phyloP scores from a whole-genome alignment of 2,329 filamentous ascomycete species.

The Stromatinia cepivora region DNA sequence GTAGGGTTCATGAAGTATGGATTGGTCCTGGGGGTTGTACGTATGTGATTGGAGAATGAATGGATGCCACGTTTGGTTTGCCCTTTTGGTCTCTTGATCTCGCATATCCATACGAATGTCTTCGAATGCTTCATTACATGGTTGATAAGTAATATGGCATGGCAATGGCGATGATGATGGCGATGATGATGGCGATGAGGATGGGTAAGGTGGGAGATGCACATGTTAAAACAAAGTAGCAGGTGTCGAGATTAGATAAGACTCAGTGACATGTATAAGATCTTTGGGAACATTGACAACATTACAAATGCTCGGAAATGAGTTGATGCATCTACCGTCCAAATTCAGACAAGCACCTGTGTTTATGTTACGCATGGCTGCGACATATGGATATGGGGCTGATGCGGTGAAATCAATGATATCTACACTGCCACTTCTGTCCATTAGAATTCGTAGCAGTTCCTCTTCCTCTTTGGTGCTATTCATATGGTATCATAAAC shows the following conservation, averaged over 20 bases:
- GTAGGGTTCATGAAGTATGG: conserved; percentile 67
- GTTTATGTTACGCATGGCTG: background rate
- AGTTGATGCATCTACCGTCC: no score
- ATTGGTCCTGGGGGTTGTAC: conserved; percentile 66
- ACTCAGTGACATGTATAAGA: no score
- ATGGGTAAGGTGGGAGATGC: no score
- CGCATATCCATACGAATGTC: background rate
- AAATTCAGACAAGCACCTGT: no score
- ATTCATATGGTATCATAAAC: no score
- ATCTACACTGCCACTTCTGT: background rate
- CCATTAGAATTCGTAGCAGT: background rate
- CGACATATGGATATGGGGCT: no score
- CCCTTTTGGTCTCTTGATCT: no score
- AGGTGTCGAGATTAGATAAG: no score
- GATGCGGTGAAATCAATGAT: background rate
- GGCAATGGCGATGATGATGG: background rate
- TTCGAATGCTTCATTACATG: background rate
- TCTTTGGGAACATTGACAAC: no score
- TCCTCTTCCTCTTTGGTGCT: background rate
- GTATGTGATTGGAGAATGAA: conserved; percentile 62
- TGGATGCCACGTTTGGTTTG: background rate
- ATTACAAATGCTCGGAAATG: no score
- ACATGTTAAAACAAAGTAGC: no score
- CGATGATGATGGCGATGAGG: no score
- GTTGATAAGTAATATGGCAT: background rate